A percentile compares a stretch with the other conserved stretches of the same genome.
Evolutionary conservation across 2,329 filamentous ascomycete genomes (phyloP).

Genomic region (Aspergillus ochraceoroseus): DNA sequence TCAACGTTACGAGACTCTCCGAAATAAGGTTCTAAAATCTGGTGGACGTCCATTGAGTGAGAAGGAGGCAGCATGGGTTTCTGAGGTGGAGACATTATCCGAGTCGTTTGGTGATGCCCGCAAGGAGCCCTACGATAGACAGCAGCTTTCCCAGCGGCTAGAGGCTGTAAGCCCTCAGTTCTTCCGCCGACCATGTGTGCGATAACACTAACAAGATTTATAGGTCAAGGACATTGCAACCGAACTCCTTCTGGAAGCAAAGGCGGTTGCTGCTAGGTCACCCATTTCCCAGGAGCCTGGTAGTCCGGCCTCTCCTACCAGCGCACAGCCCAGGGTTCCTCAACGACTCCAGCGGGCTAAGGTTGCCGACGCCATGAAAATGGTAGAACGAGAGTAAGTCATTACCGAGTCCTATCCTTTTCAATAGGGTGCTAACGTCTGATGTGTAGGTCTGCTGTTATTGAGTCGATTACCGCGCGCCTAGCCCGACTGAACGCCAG

Average conservation of each 20-base stretch:
- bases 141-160: constrained; percentile 35
- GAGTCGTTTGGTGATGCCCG: constrained; percentile 31
- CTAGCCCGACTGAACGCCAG: constrained; percentile 39
- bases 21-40: constrained; percentile 41
- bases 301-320: constrained; percentile 29
- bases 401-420: background rate
- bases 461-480: constrained; percentile 42
- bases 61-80: constrained; percentile 45
- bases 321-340: constrained; percentile 35
- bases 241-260: constrained; percentile 37
- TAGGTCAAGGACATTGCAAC: constrained; percentile 41
- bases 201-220: constrained; percentile 18
- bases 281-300: constrained; percentile 26
- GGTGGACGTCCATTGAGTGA: constrained; percentile 45
- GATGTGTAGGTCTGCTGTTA: constrained; percentile 39
- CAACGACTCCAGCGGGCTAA: constrained; percentile 44
- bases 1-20: constrained; percentile 43
- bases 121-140: constrained; percentile 21
- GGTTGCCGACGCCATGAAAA: constrained; percentile 46
- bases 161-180: constrained; percentile 34
- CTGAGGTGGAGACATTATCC: constrained; percentile 41
- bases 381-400: constrained; percentile 49
- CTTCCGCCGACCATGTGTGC: background rate
- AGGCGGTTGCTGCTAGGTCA: constrained; percentile 30
- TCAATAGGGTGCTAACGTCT: constrained; percentile 1